These are phyloP conservation scores for Capsicum pubescens DNA, from an alignment of 257 asterid genomes.

Conservation along the genomic window DNA sequence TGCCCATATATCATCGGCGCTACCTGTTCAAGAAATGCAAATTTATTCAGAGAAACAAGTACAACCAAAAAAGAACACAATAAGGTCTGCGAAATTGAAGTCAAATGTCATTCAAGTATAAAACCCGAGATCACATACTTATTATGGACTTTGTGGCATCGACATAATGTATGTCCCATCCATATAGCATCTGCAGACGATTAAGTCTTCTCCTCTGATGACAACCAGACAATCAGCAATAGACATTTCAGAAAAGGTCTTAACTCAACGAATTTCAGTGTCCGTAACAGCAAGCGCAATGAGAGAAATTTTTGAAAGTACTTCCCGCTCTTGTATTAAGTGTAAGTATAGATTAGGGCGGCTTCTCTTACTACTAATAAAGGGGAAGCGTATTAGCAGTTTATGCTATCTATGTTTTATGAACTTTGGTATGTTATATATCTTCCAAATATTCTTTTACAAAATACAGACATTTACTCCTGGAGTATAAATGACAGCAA, in stretches of 20 bases:
- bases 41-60: conserved; percentile 15
- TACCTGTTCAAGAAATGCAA: conserved; percentile 41
- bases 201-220: conserved; percentile 76
- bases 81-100: background rate
- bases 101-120: background rate
- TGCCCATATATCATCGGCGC: conserved; percentile 60
- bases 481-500: background rate
- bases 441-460: background rate
- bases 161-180: conserved; percentile 73
- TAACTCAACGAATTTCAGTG: conserved; percentile 9
- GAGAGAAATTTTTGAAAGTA: background rate
- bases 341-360: background rate
- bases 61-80: background rate
- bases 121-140: conserved; percentile 44
- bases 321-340: background rate
- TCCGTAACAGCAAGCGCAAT: background rate
- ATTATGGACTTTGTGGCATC: conserved; percentile 69
- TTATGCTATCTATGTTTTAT: background rate
- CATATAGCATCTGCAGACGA: conserved; percentile 73
- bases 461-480: background rate
- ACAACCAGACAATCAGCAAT: conserved; percentile 20
- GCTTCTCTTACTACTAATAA: background rate
- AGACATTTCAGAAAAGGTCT: background rate
- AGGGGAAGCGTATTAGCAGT: background rate
- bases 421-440: background rate